Evolutionary conservation across 805 yeast genomes (phyloP), one percentile per base, ranked within the genome.

Genomic region (Candida orba): DNA sequence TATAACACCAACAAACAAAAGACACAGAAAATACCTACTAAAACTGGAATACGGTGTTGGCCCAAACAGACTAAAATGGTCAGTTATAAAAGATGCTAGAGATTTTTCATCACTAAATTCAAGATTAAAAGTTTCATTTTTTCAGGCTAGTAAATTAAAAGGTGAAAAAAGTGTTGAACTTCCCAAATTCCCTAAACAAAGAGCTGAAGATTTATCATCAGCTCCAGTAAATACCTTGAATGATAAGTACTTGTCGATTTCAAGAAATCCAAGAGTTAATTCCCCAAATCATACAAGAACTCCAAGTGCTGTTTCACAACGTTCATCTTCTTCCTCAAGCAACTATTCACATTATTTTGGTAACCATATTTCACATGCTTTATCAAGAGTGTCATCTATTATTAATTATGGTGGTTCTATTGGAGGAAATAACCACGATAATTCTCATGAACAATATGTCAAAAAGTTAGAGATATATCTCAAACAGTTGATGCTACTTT

Each of bases 41-140:
- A 85, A 83, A 39, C 67, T 93, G 37, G 96, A 90, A 58, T 93
- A 93, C 57, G 99, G 98, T 7, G 77, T 89, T 29, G 96, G 96
- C 2, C 76, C 79, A 6, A 77, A 81, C 44, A 66, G 89, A 42
- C 67, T 89, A 53, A 76, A 77, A 52, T 93, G 99, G 99, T 69
- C 81, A 1, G 76, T 93, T 7, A 71, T 78, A 25, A 83, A 82
- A 53, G 82, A 79, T 20, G 76, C 81, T 39, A 78, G 79, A 52
- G 96, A 89, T 49, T 68, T 93, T 36, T 65, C 76, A n/a, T 71
- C 71, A 23, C 68, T 91, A 43, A 95, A 90, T 59, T 75, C 84
- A 17, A 73, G 77, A 43, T 67, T 90, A 49, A 81, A 78, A 56
- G 67, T 81, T 9, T 68, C 75, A 3, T 57, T 71, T 8, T 68